A percentile compares a stretch with the other conserved stretches of the same genome.
These are phyloP conservation scores for Platanus orientalis DNA, from an alignment of 164 flowering plant species.

Conservation along the genomic window DNA sequence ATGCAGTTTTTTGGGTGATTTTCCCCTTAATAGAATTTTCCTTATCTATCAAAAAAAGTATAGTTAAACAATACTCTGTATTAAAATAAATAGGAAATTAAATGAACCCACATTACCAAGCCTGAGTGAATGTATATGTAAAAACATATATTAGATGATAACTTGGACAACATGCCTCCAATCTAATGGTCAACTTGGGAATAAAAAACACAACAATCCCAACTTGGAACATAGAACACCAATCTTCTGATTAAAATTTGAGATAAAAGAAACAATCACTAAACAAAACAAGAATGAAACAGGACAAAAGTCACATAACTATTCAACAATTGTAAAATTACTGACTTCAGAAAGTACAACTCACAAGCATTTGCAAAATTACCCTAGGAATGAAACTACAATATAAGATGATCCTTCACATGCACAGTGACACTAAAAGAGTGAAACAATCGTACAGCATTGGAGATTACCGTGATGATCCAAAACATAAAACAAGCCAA, in stretches of 20 bases:
- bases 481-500: conserved; percentile 85
- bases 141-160: not conserved
- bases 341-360: not conserved
- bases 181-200: not conserved
- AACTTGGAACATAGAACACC: no score
- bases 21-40: no score
- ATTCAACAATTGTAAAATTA: not conserved
- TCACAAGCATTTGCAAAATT: not conserved
- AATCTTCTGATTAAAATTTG: no score
- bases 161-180: not conserved
- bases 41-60: no score
- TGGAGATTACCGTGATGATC: conserved; percentile 89
- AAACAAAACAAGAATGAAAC: no score
- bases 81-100: no score
- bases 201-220: no score
- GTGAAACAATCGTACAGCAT: not conserved
- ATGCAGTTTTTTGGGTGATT: no score
- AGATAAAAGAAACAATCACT: not conserved
- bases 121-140: not conserved
- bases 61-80: no score
- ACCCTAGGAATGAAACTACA: not conserved
- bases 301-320: not conserved
- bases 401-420: not conserved
- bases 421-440: not conserved
- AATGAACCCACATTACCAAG: not conserved